phyloP scores from a whole-genome alignment of 495 filamentous ascomycete genomes.

The Penicillium robsamsonii region DNA sequence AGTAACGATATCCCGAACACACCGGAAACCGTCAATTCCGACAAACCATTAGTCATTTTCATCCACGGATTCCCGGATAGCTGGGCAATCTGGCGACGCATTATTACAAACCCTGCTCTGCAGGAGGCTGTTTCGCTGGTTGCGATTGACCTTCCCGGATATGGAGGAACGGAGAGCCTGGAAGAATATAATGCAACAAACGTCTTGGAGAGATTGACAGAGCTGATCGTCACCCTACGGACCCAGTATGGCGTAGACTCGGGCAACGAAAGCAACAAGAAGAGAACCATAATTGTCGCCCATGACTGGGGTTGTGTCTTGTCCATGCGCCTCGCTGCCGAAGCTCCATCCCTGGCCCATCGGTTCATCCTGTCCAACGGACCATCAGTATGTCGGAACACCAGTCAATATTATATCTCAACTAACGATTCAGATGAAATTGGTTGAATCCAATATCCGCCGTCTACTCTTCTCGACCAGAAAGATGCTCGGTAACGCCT shows the following conservation, averaged over 20 bases:
- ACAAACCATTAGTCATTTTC: constrained; percentile 51
- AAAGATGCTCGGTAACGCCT: constrained; percentile 49
- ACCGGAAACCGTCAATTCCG: constrained; percentile 20
- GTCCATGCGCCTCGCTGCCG: constrained; percentile 51
- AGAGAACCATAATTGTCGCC: constrained; percentile 46
- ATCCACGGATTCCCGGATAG: constrained; percentile 61
- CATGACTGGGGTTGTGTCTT: constrained; percentile 60
- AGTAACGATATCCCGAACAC: constrained; percentile 34
- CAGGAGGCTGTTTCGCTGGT: constrained; percentile 39
- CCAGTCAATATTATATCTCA: background rate
- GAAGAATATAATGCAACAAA: constrained; percentile 45
- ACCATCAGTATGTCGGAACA: constrained; percentile 43
- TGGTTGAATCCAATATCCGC: constrained; percentile 32
- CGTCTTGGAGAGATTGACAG: constrained; percentile 51
- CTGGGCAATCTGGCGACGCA: constrained; percentile 51
- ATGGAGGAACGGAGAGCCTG: constrained; percentile 51
- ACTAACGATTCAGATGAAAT: constrained; percentile 24
- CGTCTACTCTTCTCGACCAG: constrained; percentile 36
- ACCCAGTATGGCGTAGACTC: constrained; percentile 43
- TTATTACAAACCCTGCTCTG: constrained; percentile 34
- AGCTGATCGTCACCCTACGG: constrained; percentile 49
- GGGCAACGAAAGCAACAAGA: constrained; percentile 24
- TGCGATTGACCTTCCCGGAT: constrained; percentile 56
- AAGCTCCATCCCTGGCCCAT: constrained; percentile 53
- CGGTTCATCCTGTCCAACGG: constrained; percentile 52